Evolutionary conservation across 1,139 yeast genomes (phyloP).

Genomic region (Candida neerlandica): DNA sequence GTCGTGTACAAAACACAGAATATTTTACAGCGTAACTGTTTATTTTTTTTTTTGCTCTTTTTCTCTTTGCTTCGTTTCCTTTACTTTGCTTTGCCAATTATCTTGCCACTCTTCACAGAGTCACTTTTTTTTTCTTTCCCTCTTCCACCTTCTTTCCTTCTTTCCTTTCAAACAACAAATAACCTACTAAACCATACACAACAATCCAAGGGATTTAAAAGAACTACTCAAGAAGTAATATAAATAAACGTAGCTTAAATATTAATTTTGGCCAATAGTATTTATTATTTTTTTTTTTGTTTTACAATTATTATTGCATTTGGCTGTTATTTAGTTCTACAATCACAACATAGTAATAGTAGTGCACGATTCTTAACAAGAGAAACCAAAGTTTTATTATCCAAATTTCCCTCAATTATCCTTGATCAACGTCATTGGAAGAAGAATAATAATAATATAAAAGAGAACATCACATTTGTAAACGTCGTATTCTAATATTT

Average conservation of each 20-base stretch:
- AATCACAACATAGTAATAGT: not conserved
- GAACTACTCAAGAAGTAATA: not conserved
- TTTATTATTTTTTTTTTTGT: too few species aligned
- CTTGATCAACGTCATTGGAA: not conserved
- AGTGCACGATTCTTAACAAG: not conserved
- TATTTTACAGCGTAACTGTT: conserved; percentile 1
- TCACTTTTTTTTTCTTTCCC: not conserved
- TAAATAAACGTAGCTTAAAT: not conserved
- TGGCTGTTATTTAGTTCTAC: not conserved
- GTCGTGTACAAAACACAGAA: not conserved
- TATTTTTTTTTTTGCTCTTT: not conserved
- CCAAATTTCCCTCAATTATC: not conserved
- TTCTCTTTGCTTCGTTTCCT: not conserved
- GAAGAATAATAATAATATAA: not conserved
- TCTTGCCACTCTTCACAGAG: not conserved
- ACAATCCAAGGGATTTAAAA: not conserved
- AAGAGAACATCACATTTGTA: not conserved
- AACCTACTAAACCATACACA: not conserved
- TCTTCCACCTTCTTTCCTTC: not conserved
- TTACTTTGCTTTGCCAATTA: not conserved
- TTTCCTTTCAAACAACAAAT: not conserved
- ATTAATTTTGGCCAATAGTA: not conserved
- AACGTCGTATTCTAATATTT: not conserved
- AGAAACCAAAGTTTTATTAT: not conserved
- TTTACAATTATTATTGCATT: not conserved